Percentiles rank a stretch among this genome's conserved stretches.
Conservation (phyloP, 2,329 filamentous ascomycete genomes). For the Phialophora tarda region DNA sequence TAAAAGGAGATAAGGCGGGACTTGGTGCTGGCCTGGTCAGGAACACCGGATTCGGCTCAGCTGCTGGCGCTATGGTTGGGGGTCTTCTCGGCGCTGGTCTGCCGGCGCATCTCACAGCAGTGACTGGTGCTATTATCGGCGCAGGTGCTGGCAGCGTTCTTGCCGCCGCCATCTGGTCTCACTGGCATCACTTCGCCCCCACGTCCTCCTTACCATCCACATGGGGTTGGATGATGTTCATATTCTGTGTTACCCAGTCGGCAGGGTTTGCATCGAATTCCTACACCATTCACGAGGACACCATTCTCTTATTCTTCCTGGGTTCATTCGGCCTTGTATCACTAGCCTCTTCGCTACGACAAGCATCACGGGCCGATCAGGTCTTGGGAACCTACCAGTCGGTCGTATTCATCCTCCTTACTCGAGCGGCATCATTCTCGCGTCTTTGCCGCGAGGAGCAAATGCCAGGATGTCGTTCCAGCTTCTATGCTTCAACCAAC, state of each 20-base stretch:
- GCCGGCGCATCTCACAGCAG: constrained; percentile 25
- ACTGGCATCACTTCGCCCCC: constrained; percentile 17
- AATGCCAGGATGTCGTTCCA: constrained; percentile 94
- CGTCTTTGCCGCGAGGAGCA: constrained; percentile 96
- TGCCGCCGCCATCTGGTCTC: constrained; percentile 42
- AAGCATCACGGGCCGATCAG: constrained; percentile 69
- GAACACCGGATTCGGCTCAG: constrained; percentile 57
- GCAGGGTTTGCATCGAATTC: constrained; percentile 96
- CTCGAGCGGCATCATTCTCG: constrained; percentile 81
- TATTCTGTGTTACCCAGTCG: constrained; percentile 87
- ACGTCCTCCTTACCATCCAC: constrained; percentile 69
- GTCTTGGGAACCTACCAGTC: constrained; percentile 84
- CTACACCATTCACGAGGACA: constrained; percentile 98
- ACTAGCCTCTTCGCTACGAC: constrained; percentile 74
- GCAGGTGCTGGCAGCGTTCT: constrained; percentile 54
- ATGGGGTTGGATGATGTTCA: constrained; percentile 85
- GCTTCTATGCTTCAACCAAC: constrained; percentile 89
- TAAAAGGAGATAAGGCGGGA: constrained; percentile 60
- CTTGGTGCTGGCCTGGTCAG: constrained; percentile 60
- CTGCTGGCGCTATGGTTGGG: constrained; percentile 49
- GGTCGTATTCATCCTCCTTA: constrained; percentile 77
- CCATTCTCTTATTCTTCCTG: constrained; percentile 89
- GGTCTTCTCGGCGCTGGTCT: constrained; percentile 27
- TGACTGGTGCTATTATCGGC: constrained; percentile 44
- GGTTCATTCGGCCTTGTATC: constrained; percentile 82